phyloP scores from a whole-genome alignment of 1,284 basidiomycete species.

The Pisolithus thermaeus region DNA sequence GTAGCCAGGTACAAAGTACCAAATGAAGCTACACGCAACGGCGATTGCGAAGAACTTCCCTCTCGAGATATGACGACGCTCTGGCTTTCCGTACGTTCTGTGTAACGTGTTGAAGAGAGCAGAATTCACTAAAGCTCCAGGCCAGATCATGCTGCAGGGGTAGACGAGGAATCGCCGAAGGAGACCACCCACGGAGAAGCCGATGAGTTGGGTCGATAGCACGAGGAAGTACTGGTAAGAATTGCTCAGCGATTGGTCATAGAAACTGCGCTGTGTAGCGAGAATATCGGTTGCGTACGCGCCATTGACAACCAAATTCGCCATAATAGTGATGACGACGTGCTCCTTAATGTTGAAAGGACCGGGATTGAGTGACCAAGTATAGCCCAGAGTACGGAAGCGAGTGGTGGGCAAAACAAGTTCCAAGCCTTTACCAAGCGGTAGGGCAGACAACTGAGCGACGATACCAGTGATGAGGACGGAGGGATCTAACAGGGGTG shows the following conservation, averaged over 20 bases:
- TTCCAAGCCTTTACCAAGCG: conserved; percentile 64
- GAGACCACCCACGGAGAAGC: conserved; percentile 75
- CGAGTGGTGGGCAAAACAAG: conserved; percentile 57
- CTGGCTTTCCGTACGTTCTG: conserved; percentile 62
- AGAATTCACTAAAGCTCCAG: conserved; percentile 83
- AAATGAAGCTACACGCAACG: conserved; percentile 57
- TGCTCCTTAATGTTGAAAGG: conserved; percentile 94
- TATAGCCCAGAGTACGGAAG: conserved; percentile 62
- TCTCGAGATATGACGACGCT: conserved; percentile 66
- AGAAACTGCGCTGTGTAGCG: conserved; percentile 65
- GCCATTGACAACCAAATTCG: conserved; percentile 61
- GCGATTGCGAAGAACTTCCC: conserved; percentile 73
- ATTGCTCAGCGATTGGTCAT: conserved; percentile 48
- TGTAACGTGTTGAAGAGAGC: conserved; percentile 95
- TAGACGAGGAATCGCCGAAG: conserved; percentile 82
- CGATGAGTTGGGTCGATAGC: conserved; percentile 72
- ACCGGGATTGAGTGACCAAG: conserved; percentile 76
- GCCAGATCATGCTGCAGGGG: conserved; percentile 94
- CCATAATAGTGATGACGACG: conserved; percentile 79
- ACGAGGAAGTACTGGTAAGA: conserved; percentile 65
- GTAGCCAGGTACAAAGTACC: conserved; percentile 85
- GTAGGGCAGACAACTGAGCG: conserved; percentile 62
- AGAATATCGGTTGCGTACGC: conserved; percentile 71
- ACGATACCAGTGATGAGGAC: conserved; percentile 61
- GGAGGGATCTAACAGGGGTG: conserved; percentile 46